Evolutionary conservation across 805 yeast species (phyloP).

Genomic region (Sugiyamaella floridensis): DNA sequence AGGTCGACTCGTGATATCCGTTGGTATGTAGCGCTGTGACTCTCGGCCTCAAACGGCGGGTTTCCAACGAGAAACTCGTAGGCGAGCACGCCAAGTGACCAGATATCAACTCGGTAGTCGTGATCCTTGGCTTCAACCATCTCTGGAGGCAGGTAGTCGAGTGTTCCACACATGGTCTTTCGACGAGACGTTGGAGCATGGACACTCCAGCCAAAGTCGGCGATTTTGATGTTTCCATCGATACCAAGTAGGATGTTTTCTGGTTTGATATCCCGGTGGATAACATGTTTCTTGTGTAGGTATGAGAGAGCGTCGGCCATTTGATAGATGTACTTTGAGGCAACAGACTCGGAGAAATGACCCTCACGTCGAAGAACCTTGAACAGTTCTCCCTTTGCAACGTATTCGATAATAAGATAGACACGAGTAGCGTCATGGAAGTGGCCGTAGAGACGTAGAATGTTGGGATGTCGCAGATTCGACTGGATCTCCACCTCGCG

Average conservation of each 20-base stretch:
- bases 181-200: conserved; percentile 54
- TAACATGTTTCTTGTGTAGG: conserved; percentile 70
- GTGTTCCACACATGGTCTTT: conserved; percentile 87
- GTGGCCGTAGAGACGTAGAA: conserved; percentile 76
- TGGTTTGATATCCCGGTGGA: conserved; percentile 91
- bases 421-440: conserved; percentile 78
- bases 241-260: conserved; percentile 79
- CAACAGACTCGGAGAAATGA: conserved; percentile 63
- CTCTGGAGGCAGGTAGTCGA: conserved; percentile 93
- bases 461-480: conserved; percentile 63
- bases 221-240: conserved; percentile 69
- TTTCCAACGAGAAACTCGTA: conserved; percentile 81
- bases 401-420: conserved; percentile 76
- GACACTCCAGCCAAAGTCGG: conserved; percentile 97
- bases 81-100: conserved; percentile 87
- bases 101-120: conserved; percentile 71
- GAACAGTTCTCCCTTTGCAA: conserved; percentile 81
- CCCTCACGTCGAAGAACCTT: conserved; percentile 58
- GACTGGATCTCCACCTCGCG: conserved; percentile 91
- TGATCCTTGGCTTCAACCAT: conserved; percentile 81
- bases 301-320: conserved; percentile 74
- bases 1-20: conserved; percentile 74
- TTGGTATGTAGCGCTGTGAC: conserved; percentile 63
- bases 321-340: conserved; percentile 66
- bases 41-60: conserved; percentile 90